Evolutionary conservation across 2,329 filamentous ascomycete species (phyloP), one percentile per base, ranked within the genome.

Genomic region (Neopestalotiopsis clavispora): DNA sequence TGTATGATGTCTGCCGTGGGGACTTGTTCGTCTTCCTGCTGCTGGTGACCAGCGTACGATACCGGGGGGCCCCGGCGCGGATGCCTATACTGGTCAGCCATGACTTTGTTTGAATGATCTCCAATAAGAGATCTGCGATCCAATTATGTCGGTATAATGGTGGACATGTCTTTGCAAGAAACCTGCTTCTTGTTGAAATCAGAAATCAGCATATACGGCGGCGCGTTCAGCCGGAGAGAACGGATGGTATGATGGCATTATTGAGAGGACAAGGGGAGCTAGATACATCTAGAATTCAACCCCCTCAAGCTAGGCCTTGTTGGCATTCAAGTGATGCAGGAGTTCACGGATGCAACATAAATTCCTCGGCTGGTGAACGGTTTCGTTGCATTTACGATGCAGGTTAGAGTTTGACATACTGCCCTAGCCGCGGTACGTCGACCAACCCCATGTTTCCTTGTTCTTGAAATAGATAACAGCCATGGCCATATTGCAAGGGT

Each of bases 351-450:
- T 30, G 23, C 20, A 28, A 14, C 57, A n/a, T 30, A 30, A 59
- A 59, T 59, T 34, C 10, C 23, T 59, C 30, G 57, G 57, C 57
- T 59, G 57, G 57, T 34, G 28, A 59, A 30, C 23, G 57, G 57
- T 23, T 32, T 59, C 13, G 30, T 59, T 30, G 12, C 57, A 34
- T 59, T 59, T 59, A 30, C 23, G 23, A 30, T 30, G 23, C 30
- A 30, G 30, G 23, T 59, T 59, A 59, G 57, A 59, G 20, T 59
- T 59, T 59, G 30, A 59, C 57, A 32, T 59, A 14, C 57, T 59
- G 57, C 57, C 57, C 57, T 34, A 59, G 23, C 57, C 28, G 57
- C 30, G 23, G 57, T 34, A 59, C 23, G 30, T 59, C 57, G 30
- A 30, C 57, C 57, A 59, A 59, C 57, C 20, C 57, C 57, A 34